Conservation (phyloP, 768 basidiomycete species). For the Calocera cornea region DNA sequence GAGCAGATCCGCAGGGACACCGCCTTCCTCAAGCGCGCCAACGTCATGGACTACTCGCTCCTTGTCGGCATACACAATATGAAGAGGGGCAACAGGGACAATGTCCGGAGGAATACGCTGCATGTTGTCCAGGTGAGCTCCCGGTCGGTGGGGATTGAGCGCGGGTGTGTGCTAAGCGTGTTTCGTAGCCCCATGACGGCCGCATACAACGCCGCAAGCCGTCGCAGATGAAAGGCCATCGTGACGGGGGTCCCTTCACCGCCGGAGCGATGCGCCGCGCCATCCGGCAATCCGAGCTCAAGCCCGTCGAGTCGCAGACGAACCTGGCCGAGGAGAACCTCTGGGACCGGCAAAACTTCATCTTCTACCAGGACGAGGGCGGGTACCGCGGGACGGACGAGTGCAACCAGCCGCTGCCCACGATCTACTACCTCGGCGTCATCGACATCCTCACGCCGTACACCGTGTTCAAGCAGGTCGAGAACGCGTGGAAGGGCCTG, state of each 20-base stretch:
- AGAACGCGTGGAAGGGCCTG: conserved; percentile 88
- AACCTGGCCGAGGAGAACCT: conserved; percentile 51
- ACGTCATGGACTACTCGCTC: conserved; percentile 95
- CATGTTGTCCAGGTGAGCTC: conserved; percentile 76
- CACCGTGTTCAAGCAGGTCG: conserved; percentile 55
- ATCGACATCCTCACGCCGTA: conserved; percentile 97
- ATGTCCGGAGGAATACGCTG: conserved; percentile 77
- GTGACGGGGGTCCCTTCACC: conserved; percentile 35
- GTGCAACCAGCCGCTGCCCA: conserved; percentile 52
- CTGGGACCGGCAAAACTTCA: conserved; percentile 53
- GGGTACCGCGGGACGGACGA: conserved; percentile 86
- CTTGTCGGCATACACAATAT: conserved; percentile 90
- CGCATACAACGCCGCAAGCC: conserved; percentile 47
- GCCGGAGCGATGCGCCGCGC: conserved; percentile 76
- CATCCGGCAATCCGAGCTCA: conserved; percentile 69
- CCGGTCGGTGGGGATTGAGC: not conserved
- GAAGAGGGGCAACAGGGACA: conserved; percentile 80
- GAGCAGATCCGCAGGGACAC: conserved; percentile 84
- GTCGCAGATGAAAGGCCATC: conserved; percentile 42
- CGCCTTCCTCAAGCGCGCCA: conserved; percentile 64
- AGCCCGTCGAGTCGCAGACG: conserved; percentile 41
- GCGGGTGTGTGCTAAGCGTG: conserved; percentile 5
- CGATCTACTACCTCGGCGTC: conserved; percentile 86
- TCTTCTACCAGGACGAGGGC: conserved; percentile 96
- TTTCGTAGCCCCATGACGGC: conserved; percentile 54